A percentile compares a stretch with the other conserved stretches of the same genome.
phyloP scores from a whole-genome alignment of 345 rosid genomes.

The Citrus hindsii region DNA sequence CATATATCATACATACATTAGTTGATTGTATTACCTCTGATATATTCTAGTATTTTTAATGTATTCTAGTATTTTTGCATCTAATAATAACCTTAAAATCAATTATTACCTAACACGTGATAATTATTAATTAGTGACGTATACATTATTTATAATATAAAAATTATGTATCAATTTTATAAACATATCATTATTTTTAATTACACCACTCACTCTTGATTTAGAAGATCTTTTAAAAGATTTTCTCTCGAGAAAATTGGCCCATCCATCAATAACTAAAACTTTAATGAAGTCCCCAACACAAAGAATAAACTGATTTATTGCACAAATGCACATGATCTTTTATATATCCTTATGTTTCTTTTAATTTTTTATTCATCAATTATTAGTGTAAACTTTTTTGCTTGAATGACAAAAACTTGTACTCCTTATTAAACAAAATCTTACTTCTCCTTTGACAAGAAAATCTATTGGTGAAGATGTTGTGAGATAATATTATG shows the following conservation, averaged over 20 bases:
- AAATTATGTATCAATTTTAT: too few relatives aligned
- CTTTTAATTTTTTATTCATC: background rate
- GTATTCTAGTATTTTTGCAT: too few relatives aligned
- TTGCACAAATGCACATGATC: background rate
- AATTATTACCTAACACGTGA: too few relatives aligned
- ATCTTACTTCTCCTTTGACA: background rate
- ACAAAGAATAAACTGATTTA: background rate
- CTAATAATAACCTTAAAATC: too few relatives aligned
- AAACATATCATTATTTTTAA: too few relatives aligned
- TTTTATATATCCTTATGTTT: background rate
- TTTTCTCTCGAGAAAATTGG: conserved; percentile 18
- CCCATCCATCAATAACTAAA: conserved; percentile 9
- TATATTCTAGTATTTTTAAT: too few relatives aligned
- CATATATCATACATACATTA: too few relatives aligned
- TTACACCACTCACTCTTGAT: conserved; percentile 4
- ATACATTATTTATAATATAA: too few relatives aligned
- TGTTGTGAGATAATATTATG: background rate
- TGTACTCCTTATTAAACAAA: background rate
- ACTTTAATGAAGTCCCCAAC: background rate
- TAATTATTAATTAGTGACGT: too few relatives aligned
- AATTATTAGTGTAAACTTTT: background rate
- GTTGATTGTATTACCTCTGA: too few relatives aligned
- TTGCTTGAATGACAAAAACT: background rate
- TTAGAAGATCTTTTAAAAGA: conserved; percentile 13
- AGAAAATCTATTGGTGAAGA: background rate